Base-by-base conservation (phyloP, 345 rosid genomes). In the Dimocarpus longan region DNA sequence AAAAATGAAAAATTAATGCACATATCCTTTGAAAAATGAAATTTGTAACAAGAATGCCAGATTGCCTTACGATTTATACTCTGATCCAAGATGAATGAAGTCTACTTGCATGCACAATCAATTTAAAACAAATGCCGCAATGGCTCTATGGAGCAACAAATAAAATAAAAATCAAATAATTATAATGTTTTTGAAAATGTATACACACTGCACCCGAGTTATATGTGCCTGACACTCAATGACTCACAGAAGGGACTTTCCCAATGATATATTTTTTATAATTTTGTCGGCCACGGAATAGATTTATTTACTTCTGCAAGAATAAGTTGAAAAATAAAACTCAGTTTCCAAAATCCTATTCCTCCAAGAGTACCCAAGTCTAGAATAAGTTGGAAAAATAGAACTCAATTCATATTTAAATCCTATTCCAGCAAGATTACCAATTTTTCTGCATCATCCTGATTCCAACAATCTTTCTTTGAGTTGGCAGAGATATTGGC, bases 391-490 rank as follows among this genome's bases (percentile, higher is more conserved):
- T n/a, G 11, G 24, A 26, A 28, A 16, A 18, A 46, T 52, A 54
- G 19, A 32, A 65, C 21, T 42, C 26, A 1, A 42, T 52, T 74
- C n/a, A 32, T 26, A 73, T 46, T 46, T 46, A 24, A 46, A 40
- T 28, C 52, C 26, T 7, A 76, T 37, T 24, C 3, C 48, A 42
- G 28, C 77, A 75, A 46, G 73, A 90, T 89, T 78, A 96, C 99
- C 95, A 82, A 19, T 84, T 89, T 91, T 80, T 92, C 93, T 50
- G 91, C 67, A 79, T 85, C 91, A 84, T 88, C 91, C 68, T 85
- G 82, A 76, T 79, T 77, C 88, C 90, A 87, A 37, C 2, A 76
- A 68, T 90, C 97, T 76, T 86, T 91, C 83, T 87, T 88, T 18
- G 88, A 74, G 82, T 80, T 83, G 63, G 64, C 78, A 46, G 91